phyloP scores from a whole-genome alignment of 2,329 filamentous ascomycete genomes.

The Microdochium bolleyi region DNA sequence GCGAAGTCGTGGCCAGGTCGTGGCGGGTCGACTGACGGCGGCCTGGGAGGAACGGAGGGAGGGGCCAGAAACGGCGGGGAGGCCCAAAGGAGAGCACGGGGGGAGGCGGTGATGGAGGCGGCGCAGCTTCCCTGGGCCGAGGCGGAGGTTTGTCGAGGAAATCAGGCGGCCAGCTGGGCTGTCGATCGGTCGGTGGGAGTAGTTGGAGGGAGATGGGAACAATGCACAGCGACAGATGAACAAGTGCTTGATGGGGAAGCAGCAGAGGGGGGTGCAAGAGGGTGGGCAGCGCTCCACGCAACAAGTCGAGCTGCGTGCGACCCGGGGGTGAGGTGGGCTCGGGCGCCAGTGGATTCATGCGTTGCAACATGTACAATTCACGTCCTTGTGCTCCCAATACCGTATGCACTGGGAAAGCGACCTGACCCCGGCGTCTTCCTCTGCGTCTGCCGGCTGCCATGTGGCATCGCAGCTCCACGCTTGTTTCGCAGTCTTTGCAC shows the following conservation, averaged over 20 bases:
- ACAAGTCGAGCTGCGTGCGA: not conserved
- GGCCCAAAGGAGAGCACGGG: not conserved
- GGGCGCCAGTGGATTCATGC: not conserved
- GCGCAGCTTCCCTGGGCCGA: not conserved
- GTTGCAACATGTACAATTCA: not conserved
- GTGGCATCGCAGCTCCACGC: too few species aligned
- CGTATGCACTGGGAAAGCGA: too few species aligned
- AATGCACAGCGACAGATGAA: not conserved
- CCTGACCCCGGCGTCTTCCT: too few species aligned
- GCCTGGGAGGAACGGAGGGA: not conserved
- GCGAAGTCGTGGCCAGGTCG: not conserved
- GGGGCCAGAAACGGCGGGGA: not conserved
- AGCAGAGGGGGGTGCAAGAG: not conserved
- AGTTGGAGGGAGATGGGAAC: not conserved
- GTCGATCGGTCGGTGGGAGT: not conserved
- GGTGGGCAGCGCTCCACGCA: not conserved
- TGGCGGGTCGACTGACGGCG: not conserved
- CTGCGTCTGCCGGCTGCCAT: too few species aligned
- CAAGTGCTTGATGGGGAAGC: not conserved
- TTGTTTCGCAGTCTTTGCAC: too few species aligned
- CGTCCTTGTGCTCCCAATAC: not conserved
- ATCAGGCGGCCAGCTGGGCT: not conserved
- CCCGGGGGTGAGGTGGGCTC: not conserved
- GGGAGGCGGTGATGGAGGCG: not conserved
- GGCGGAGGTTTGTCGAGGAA: not conserved